A percentile compares a stretch with the other conserved stretches of the same genome.
Conservation (phyloP, 202 grass and related monocot genomes). For the Carex arenaria region DNA sequence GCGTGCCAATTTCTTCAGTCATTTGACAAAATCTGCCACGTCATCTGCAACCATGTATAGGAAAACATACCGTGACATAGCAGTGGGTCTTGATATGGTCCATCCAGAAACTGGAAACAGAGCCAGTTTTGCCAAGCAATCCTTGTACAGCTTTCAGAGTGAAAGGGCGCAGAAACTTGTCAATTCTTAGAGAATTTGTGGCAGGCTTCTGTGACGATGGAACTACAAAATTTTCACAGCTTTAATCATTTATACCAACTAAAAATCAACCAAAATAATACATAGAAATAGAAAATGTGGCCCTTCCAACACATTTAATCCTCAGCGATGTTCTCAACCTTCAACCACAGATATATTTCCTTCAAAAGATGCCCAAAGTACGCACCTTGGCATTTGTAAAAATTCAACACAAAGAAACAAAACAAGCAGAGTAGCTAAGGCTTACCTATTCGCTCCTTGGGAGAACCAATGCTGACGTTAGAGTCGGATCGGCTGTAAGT, state of each 20-base stretch:
- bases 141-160: slow-evolving; percentile 97
- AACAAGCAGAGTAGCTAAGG: neutral
- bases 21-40: neutral
- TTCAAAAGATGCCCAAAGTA: neutral
- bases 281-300: neutral
- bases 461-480: slow-evolving; percentile 50
- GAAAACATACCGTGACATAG: slow-evolving; percentile 83
- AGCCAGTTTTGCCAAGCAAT: slow-evolving; percentile 87
- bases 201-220: slow-evolving; percentile 59
- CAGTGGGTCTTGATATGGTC: slow-evolving; percentile 99
- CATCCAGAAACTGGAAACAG: slow-evolving; percentile 94
- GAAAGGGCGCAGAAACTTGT: slow-evolving; percentile 90
- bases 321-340: neutral
- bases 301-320: neutral
- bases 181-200: slow-evolving; percentile 92
- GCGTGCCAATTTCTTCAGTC: neutral
- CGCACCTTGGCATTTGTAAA: neutral
- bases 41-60: neutral
- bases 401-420: neutral
- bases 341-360: neutral
- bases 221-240: slow-evolving; percentile 43
- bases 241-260: slow-evolving; percentile 25
- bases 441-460: slow-evolving; percentile 82
- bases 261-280: slow-evolving; percentile 1
- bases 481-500: slow-evolving; percentile 70